Conservation (phyloP, 352 stramenopile genomes). For the Phytophthora constricta region DNA sequence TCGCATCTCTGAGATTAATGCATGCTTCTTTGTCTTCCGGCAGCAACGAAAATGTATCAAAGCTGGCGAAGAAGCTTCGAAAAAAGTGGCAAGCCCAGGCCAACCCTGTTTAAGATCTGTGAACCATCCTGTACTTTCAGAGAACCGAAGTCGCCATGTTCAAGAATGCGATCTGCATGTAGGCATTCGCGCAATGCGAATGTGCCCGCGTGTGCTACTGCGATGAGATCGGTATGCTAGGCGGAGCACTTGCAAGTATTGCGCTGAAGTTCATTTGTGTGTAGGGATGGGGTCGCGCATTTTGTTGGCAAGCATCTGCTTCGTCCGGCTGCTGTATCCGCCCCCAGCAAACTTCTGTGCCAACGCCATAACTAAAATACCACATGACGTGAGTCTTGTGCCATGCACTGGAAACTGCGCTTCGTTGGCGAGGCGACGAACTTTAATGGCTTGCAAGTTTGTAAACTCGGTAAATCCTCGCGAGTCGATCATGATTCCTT, state of each 20-base stretch:
- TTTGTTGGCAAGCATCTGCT: background rate
- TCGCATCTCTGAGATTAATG: slow-evolving; percentile 1
- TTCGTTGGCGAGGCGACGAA: too few relatives aligned
- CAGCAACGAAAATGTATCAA: slow-evolving; percentile 67
- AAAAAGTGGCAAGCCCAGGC: slow-evolving; percentile 85
- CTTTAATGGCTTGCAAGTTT: too few relatives aligned
- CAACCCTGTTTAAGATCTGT: slow-evolving; percentile 18
- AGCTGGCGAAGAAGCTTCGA: slow-evolving; percentile 63
- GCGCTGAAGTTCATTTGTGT: slow-evolving; percentile 17
- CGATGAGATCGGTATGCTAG: slow-evolving; percentile 16
- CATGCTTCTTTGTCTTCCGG: slow-evolving; percentile 43
- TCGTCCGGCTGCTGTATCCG: background rate
- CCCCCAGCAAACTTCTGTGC: background rate
- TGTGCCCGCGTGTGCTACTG: slow-evolving; percentile 10
- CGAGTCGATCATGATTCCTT: too few relatives aligned
- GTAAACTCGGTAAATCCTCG: too few relatives aligned
- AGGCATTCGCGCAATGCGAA: slow-evolving; percentile 16
- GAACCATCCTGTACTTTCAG: slow-evolving; percentile 8
- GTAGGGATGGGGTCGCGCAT: slow-evolving; percentile 5
- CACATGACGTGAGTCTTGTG: slow-evolving; percentile 2
- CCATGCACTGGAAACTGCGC: too few relatives aligned
- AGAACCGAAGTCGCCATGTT: slow-evolving; percentile 13
- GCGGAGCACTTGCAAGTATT: slow-evolving; percentile 2
- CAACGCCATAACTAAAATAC: slow-evolving; percentile 1
- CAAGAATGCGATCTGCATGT: slow-evolving; percentile 19